Conservation (phyloP, 169 alveolate species). For the Plasmodium reichenowi region DNA sequence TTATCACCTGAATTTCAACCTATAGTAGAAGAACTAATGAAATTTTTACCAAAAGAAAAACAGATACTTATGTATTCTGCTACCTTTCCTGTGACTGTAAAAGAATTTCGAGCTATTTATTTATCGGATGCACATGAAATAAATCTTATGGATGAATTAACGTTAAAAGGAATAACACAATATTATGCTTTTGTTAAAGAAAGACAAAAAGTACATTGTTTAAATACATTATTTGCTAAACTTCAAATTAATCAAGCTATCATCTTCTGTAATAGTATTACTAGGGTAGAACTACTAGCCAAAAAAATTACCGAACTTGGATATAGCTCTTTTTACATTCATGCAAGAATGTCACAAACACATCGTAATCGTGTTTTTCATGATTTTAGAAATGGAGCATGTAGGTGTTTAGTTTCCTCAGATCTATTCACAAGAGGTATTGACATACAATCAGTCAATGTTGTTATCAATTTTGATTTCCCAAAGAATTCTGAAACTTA, state of each 20-base stretch:
- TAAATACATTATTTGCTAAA: slow-evolving; percentile 94
- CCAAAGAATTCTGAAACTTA: slow-evolving; percentile 97
- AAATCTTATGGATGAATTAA: slow-evolving; percentile 98
- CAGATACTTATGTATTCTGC: slow-evolving; percentile 98
- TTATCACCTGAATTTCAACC: slow-evolving; percentile 98
- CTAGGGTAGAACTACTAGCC: slow-evolving; percentile 98
- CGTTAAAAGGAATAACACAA: slow-evolving; percentile 99
- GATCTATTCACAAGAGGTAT: slow-evolving; percentile 99
- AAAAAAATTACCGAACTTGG: slow-evolving; percentile 99
- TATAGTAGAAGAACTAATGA: slow-evolving; percentile 95
- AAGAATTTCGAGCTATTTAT: slow-evolving; percentile 95
- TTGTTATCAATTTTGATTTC: slow-evolving; percentile 99
- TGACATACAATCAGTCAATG: slow-evolving; percentile 98
- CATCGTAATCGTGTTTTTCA: slow-evolving; percentile 98
- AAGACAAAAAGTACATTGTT: slow-evolving; percentile 98
- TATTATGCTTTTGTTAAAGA: slow-evolving; percentile 99
- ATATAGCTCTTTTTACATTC: slow-evolving; percentile 98
- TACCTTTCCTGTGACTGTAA: slow-evolving; percentile 98
- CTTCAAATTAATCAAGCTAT: slow-evolving; percentile 98
- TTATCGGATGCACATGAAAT: slow-evolving; percentile 97
- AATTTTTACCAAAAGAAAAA: slow-evolving; percentile 93
- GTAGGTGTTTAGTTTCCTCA: slow-evolving; percentile 94
- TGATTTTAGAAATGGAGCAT: slow-evolving; percentile 98
- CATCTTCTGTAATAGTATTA: slow-evolving; percentile 98
- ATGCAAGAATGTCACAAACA: slow-evolving; percentile 97